Evolutionary conservation across 78 protist species (phyloP), one percentile per base, ranked within the genome.

Genomic region (Dictyostelium capitatum): DNA sequence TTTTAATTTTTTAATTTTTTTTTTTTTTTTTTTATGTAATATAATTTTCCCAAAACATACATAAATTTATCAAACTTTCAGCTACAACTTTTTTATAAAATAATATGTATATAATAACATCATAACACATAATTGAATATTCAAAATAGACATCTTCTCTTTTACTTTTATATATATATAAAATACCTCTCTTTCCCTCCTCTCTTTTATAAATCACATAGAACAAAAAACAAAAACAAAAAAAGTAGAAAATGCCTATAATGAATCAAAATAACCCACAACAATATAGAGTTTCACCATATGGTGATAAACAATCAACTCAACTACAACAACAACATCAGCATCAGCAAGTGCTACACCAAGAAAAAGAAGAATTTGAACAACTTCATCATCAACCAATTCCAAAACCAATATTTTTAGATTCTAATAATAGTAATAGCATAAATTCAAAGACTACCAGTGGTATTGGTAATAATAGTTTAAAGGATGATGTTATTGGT

Each of bases 161-260:
- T 37, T 37, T 37, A 37, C 43, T 37, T 37, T 37, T 37, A 37
- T 37, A 37, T 37, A 37, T 37, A 37, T 37, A 37, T 37, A 37
- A 37, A 37, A 37, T 37, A 37, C 43, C 43, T 37, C 43, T 37
- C 43, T 2, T 37, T 37, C 43, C 43, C 43, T 2, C 2, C 43
- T 37, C 43, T 3, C 43, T 37, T 37, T 37, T 37, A 37, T 37
- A 37, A 37, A 37, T 37, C 43, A 37, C 43, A 37, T 37, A 37
- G 43, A 37, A 37, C 2, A 1, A 37, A 37, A 37, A 62, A 62
- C n/a, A 3, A 62, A 62, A 62, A 25, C 12, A 14, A 53, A 53
- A 53, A 62, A 25, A 62, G 70, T 62, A 25, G 70, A 62, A 62
- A 62, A 62, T 62, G 70, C 70, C 70, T 3, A 62, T 62, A 10